phyloP scores from a whole-genome alignment of 202 grass and related monocot species.

The Brachypodium distachyon region DNA sequence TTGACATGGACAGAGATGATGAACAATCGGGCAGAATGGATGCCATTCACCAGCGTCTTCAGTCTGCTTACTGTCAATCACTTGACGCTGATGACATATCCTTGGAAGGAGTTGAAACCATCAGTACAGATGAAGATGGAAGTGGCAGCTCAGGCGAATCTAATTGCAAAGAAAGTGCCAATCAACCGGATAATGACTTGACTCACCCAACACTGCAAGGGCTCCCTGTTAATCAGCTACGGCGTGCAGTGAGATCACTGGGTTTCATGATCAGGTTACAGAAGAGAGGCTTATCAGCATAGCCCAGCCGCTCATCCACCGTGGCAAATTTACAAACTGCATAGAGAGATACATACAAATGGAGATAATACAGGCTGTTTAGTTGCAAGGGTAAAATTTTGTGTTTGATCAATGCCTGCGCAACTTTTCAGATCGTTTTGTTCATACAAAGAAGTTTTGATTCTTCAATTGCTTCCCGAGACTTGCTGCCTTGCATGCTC shows the following conservation, averaged over 20 bases:
- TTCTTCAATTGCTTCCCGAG: neutral
- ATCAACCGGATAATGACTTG: conserved; percentile 4
- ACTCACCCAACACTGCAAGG: conserved; percentile 52
- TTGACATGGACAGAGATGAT: conserved; percentile 78
- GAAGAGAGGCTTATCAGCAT: conserved; percentile 27
- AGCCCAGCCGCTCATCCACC: neutral
- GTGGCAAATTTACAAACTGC: conserved; percentile 18
- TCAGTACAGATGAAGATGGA: conserved; percentile 19
- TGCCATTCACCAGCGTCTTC: conserved; percentile 45
- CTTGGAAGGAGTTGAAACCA: conserved; percentile 17
- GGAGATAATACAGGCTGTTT: neutral
- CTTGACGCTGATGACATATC: conserved; percentile 16
- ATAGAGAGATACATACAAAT: neutral
- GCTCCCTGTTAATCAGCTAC: conserved; percentile 40
- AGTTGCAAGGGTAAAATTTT: conserved; percentile 2
- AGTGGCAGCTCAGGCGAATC: conserved; percentile 28
- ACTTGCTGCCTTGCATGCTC: neutral
- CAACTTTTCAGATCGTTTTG: neutral
- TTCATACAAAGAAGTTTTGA: neutral
- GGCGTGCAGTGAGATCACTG: conserved; percentile 24
- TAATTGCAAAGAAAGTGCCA: neutral
- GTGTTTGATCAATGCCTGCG: neutral
- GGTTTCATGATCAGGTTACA: conserved; percentile 30
- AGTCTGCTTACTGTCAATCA: conserved; percentile 54
- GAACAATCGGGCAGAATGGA: conserved; percentile 46